Percentiles rank a stretch among this genome's conserved stretches.
phyloP scores from a whole-genome alignment of 129 eudicot genomes.

The Heracleum sosnowskyi region DNA sequence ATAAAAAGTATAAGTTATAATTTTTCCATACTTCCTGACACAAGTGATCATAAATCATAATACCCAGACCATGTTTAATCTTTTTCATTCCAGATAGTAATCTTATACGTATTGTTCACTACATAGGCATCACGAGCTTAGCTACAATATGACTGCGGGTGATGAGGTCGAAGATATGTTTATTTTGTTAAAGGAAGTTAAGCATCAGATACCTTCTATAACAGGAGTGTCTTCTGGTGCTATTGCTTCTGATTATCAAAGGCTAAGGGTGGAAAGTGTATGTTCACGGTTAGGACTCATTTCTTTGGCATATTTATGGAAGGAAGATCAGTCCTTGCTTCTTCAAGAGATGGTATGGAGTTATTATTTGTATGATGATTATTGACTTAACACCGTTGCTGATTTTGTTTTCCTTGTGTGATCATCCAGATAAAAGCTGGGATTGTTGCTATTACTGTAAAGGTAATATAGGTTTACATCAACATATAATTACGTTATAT shows the following conservation, averaged over 20 bases:
- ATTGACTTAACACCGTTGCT: conserved; percentile 16
- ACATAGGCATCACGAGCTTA: conserved; percentile 59
- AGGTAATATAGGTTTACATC: conserved; percentile 35
- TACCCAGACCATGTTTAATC: background rate
- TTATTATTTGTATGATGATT: conserved; percentile 7
- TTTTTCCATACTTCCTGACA: background rate
- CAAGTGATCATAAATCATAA: background rate
- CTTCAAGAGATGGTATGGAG: conserved; percentile 73
- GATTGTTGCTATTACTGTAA: conserved; percentile 71
- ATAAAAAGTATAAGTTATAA: background rate
- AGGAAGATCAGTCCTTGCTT: conserved; percentile 80
- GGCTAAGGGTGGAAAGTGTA: conserved; percentile 90
- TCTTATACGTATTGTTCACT: conserved; percentile 6
- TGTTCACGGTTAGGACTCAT: conserved; percentile 91
- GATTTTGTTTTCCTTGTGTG: conserved; percentile 17
- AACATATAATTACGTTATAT: background rate
- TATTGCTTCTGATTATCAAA: conserved; percentile 96
- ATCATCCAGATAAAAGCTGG: conserved; percentile 55
- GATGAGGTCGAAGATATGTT: conserved; percentile 99
- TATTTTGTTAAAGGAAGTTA: conserved; percentile 67
- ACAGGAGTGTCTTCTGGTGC: conserved; percentile 96
- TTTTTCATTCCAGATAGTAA: background rate
- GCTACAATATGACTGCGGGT: conserved; percentile 74
- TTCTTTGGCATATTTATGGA: conserved; percentile 93
- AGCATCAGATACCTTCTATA: conserved; percentile 65